These are phyloP conservation scores for Colletotrichum endophyticum DNA, from an alignment of 2,329 filamentous ascomycete species.

Conservation along the genomic window DNA sequence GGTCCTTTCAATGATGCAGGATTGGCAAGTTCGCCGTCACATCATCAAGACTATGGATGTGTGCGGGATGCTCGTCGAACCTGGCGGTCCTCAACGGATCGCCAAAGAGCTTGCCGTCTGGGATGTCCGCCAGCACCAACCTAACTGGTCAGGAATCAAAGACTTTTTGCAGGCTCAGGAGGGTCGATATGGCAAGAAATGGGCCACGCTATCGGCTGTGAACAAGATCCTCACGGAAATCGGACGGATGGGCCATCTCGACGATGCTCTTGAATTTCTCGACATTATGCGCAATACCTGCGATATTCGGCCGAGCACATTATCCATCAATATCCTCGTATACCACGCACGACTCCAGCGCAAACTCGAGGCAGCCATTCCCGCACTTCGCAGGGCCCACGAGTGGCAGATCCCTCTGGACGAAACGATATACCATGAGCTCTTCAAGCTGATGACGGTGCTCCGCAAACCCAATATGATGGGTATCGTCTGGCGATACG, in stretches of 20 bases:
- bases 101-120: slow-evolving; percentile 46
- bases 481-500: slow-evolving; percentile 37
- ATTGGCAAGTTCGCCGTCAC: slow-evolving; percentile 57
- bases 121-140: slow-evolving; percentile 42
- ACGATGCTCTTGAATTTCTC: slow-evolving; percentile 28
- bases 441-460: slow-evolving; percentile 41
- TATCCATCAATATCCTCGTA: slow-evolving; percentile 44
- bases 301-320: slow-evolving; percentile 1
- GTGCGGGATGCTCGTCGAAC: slow-evolving; percentile 45
- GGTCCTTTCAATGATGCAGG: slow-evolving; percentile 59
- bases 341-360: slow-evolving; percentile 28
- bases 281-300: slow-evolving; percentile 25
- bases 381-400: slow-evolving; percentile 30
- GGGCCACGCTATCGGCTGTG: slow-evolving; percentile 42
- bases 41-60: slow-evolving; percentile 52
- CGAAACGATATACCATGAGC: slow-evolving; percentile 36
- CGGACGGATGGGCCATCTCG: slow-evolving; percentile 40
- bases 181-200: slow-evolving; percentile 49
- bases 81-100: slow-evolving; percentile 38
- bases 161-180: slow-evolving; percentile 45
- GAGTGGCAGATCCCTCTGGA: slow-evolving; percentile 27
- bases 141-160: slow-evolving; percentile 39
- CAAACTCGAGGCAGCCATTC: slow-evolving; percentile 36
- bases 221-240: slow-evolving; percentile 47
- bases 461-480: slow-evolving; percentile 34